Conservation (phyloP, 2,329 filamentous ascomycete genomes). For the Fusarium sulawesiense region DNA sequence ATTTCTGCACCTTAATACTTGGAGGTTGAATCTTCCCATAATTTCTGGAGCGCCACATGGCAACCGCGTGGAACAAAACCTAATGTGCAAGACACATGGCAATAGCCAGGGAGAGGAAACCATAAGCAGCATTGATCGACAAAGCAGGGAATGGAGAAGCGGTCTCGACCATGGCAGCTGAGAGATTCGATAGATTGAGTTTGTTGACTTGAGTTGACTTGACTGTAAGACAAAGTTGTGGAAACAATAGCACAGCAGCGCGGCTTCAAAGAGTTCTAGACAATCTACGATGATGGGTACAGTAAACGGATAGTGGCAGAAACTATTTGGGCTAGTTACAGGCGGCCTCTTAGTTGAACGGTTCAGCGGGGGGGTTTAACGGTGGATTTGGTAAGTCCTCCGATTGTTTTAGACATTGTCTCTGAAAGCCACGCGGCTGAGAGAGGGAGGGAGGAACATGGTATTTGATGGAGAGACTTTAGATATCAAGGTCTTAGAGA, state of each 20-base stretch:
- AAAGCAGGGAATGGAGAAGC: slow-evolving; percentile 16
- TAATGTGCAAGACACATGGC: neutral
- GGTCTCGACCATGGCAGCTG: slow-evolving; percentile 24
- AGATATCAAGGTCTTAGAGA: neutral
- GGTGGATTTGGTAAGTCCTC: slow-evolving; percentile 19
- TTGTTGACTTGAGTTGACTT: neutral
- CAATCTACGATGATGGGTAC: neutral
- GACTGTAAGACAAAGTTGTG: neutral
- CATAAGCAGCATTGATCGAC: slow-evolving; percentile 27
- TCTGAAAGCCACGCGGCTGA: slow-evolving; percentile 11
- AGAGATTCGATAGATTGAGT: neutral
- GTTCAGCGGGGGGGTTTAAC: neutral
- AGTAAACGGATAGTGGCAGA: slow-evolving; percentile 18
- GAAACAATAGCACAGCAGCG: neutral
- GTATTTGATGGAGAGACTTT: slow-evolving; percentile 1
- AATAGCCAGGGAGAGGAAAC: neutral
- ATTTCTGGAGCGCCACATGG: slow-evolving; percentile 19
- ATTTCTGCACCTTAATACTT: neutral
- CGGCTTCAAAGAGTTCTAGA: neutral
- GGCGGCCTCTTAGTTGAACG: slow-evolving; percentile 1
- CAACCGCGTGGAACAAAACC: neutral
- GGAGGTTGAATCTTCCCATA: neutral
- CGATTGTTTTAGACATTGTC: slow-evolving; percentile 22
- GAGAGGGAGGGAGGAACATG: neutral
- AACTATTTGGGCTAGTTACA: neutral